Evolutionary conservation across 805 yeast species (phyloP), one percentile per base, ranked within the genome.

Genomic region (Candida ficus): DNA sequence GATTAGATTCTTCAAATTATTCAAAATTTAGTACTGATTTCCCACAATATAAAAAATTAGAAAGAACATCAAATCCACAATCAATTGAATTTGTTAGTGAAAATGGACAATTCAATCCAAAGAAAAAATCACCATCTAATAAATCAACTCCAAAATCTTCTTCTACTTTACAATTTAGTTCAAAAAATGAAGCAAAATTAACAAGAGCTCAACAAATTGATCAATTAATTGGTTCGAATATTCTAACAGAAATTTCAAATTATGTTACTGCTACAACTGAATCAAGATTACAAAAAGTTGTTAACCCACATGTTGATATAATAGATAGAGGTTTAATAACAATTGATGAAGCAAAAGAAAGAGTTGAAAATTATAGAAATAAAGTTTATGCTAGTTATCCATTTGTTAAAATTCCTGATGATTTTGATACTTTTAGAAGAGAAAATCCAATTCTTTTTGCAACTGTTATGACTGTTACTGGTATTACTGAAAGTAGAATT

Each of bases 391-490:
- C 66, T 1, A 52, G 59, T 6, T 76, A 71, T 47, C 86, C 90
- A 3, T 70, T 80, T 28, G 71, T 87, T n/a, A 69, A 64, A 26
- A 57, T 85, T 3, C 75, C 78, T 0, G 58, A 57, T 0, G 62
- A 65, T 13, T 47, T 67, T 19, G 76, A 72, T 8, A 65, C 64
- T 13, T 52, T 88, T 38, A 66, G 80, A 35, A 54, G 57, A 12
- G 60, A 69, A 1, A 69, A 70, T 32, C 95, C 95, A 2, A 68
- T 75, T 18, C 58, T 88, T 33, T 76, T 87, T 49, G 71, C 79
- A 29, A 68, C 83, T 0, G 64, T 88, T 13, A 73, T 88, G 72
- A 72, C 86, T 3, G 68, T 78, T 11, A 66, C 84, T 1, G 75
- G 83, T 2, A 57, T 72, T 20, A 61, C 71, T 10, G 61, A n/a